Conservation (phyloP, 2,329 filamentous ascomycete species). For the Phaeoacremonium minimum region DNA sequence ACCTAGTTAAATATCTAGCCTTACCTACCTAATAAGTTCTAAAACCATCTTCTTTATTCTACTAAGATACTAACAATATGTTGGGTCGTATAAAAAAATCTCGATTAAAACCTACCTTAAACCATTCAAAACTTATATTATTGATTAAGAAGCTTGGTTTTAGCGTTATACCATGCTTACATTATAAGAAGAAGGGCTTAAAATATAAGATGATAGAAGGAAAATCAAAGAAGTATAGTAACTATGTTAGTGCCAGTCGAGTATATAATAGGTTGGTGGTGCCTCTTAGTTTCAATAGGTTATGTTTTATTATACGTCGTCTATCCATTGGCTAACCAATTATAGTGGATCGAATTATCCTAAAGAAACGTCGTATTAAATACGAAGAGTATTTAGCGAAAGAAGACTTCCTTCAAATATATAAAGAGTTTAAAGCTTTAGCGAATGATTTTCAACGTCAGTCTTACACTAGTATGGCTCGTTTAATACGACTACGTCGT, state of each 20-base stretch:
- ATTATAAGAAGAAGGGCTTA: too few species aligned
- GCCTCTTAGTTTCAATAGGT: background rate
- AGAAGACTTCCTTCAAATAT: too few species aligned
- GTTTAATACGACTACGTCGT: too few species aligned
- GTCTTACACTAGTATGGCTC: too few species aligned
- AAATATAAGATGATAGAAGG: background rate
- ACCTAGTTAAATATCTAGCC: background rate
- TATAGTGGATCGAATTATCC: background rate
- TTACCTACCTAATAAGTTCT: background rate
- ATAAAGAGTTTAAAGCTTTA: too few species aligned
- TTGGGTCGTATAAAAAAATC: background rate
- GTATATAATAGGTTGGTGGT: too few species aligned
- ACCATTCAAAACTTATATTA: background rate
- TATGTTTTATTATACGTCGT: background rate
- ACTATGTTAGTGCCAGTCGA: background rate
- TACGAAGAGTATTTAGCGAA: too few species aligned
- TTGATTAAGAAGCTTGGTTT: background rate
- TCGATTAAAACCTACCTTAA: background rate
- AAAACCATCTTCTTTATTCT: background rate
- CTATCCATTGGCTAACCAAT: background rate
- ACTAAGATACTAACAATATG: background rate
- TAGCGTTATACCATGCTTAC: background rate
- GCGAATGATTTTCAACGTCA: too few species aligned
- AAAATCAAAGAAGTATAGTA: constrained; percentile 1
- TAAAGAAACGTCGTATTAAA: background rate